Percentiles rank a stretch among this genome's conserved stretches.
Evolutionary conservation across 371 early-diverging fungal genomes (phyloP).

Genomic region (Mortierella sp.): DNA sequence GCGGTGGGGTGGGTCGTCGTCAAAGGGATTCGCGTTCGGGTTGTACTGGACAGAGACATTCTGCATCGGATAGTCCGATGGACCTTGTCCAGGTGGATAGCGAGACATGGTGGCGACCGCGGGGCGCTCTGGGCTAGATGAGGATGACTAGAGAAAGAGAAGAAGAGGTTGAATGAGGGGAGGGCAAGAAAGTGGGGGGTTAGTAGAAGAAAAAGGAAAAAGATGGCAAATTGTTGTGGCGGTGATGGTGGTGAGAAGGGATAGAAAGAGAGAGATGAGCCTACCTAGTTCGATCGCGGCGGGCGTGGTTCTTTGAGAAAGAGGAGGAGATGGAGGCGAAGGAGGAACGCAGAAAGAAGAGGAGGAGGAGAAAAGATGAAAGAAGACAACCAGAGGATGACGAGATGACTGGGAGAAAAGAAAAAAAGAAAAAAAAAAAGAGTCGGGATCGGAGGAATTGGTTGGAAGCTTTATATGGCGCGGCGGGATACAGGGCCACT

Average conservation of each 20-base stretch:
- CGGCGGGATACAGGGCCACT: too few relatives aligned
- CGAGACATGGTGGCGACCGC: neutral
- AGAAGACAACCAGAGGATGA: neutral
- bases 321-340: neutral
- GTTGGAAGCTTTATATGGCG: too few relatives aligned
- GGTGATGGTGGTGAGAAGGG: neutral
- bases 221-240: too few relatives aligned
- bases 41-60: constrained; percentile 48
- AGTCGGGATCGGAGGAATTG: neutral
- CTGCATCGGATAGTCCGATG: constrained; percentile 52
- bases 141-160: too few relatives aligned
- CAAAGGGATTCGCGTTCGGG: constrained; percentile 51
- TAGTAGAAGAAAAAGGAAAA: too few relatives aligned
- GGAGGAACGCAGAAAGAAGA: constrained; percentile 5
- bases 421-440: neutral
- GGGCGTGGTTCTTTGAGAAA: neutral
- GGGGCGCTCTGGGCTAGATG: too few relatives aligned
- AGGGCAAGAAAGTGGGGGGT: too few relatives aligned
- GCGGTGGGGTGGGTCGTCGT: constrained; percentile 30
- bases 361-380: neutral
- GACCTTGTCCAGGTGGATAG: constrained; percentile 22
- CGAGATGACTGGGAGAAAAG: constrained; percentile 1
- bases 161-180: too few relatives aligned
- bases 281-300: too few relatives aligned
- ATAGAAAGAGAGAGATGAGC: neutral